Conservation (phyloP, 1,284 basidiomycete species). For the Omphalotus olearius region DNA sequence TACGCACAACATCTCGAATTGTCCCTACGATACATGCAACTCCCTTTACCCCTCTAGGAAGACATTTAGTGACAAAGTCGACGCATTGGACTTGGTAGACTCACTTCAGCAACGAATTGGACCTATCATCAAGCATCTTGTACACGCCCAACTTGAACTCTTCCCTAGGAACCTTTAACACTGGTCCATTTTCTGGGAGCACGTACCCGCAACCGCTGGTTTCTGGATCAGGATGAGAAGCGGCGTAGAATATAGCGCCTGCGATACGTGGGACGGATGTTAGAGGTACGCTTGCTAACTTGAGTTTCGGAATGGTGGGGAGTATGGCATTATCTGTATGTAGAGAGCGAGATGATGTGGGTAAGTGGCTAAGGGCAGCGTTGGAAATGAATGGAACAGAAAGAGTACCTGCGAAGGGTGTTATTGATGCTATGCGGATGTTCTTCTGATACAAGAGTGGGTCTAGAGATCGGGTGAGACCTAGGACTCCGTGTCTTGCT, state of each 20-base stretch:
- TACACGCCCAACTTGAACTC: conserved; percentile 49
- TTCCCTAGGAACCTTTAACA: conserved; percentile 41
- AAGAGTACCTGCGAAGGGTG: conserved; percentile 45
- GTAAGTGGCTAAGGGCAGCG: not conserved
- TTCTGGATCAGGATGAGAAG: conserved; percentile 41
- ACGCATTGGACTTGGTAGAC: conserved; percentile 14
- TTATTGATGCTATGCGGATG: conserved; percentile 48
- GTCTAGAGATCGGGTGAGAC: conserved; percentile 47
- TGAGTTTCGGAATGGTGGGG: conserved; percentile 31
- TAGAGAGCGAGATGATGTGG: not conserved
- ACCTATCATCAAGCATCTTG: conserved; percentile 40
- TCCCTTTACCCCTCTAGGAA: conserved; percentile 14
- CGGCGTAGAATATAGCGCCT: conserved; percentile 48
- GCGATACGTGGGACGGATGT: conserved; percentile 46
- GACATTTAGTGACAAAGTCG: too few relatives aligned
- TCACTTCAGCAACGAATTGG: conserved; percentile 33
- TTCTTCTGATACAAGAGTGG: conserved; percentile 29
- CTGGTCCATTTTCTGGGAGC: conserved; percentile 45
- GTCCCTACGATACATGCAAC: conserved; percentile 18
- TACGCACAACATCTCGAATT: conserved; percentile 15
- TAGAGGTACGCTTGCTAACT: conserved; percentile 48
- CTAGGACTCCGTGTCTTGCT: conserved; percentile 51
- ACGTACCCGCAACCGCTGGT: conserved; percentile 45
- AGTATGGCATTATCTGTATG: conserved; percentile 45
- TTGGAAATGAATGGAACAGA: not conserved